Evolutionary conservation across 2,329 filamentous ascomycete genomes (phyloP), one percentile per base, ranked within the genome.

Genomic region (Colletotrichum lentis): DNA sequence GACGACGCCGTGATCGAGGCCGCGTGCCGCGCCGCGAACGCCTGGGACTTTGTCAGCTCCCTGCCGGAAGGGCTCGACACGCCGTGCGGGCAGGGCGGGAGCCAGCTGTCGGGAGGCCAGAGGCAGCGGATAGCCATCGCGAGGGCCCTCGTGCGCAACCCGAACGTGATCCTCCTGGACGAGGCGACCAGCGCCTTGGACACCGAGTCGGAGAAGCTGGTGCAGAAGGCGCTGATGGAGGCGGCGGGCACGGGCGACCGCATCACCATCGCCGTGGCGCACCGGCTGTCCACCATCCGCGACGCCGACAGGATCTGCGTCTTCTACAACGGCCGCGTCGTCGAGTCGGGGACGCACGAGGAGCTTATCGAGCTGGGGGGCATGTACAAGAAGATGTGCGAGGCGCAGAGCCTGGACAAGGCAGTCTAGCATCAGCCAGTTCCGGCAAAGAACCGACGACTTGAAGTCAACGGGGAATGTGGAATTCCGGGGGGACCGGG

Each of bases 51-150:
- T 66, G 80, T 89, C 39, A 76, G 80, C 0, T 83, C 82, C 2
- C 79, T 89, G 0, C 86, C 87, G 0, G 55, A 70, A 18, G 88
- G 87, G 0, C 88, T 91, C 64, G 79, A 83, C 1, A 91, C 90
- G 0, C 79, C 82, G 1, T 90, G 91, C 22, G 90, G 90, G 1
- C 86, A 90, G 71, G 85, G 86, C 50, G 90, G 90, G 0, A 85
- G 89, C 18, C 88, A 90, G 64, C 80, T 94, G 1, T 91, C 89
- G 1, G 91, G 91, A 22, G 91, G 91, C 0, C 90, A 93, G 74
- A 82, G 90, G 5, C 91, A 93, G 75, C 86, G 90, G 20, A 85
- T 92, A 37, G 89, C 90, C 7, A 93, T 94, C 68, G 91, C 91
- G 0, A 83, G 91, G 5, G 89, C 89, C 10, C 88, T 93, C 31